A percentile compares a stretch with the other conserved stretches of the same genome.
Conservation (phyloP, 192 early-diverging fungal genomes). For the Phycomyces blakesleeanus region DNA sequence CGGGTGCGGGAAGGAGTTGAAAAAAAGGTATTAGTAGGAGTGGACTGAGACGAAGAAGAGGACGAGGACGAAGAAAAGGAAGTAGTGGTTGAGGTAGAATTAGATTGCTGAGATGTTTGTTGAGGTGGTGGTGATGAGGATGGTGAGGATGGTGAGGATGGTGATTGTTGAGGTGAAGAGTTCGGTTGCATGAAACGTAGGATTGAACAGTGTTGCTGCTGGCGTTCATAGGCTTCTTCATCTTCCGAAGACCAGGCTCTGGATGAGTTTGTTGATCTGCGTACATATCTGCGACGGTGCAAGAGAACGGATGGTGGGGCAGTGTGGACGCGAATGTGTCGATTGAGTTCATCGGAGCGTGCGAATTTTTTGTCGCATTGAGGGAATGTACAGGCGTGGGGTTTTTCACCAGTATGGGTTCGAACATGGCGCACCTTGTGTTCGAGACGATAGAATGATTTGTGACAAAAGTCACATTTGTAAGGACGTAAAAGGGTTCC, state of each 20-base stretch:
- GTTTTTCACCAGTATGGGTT: slow-evolving; percentile 82
- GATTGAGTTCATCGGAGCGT: slow-evolving; percentile 70
- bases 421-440: slow-evolving; percentile 82
- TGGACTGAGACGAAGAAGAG: too few relatives aligned
- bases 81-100: not conserved
- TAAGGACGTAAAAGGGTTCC: slow-evolving; percentile 46
- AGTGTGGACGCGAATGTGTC: slow-evolving; percentile 46
- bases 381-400: slow-evolving; percentile 67
- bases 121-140: too few relatives aligned
- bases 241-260: slow-evolving; percentile 19
- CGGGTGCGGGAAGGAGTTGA: slow-evolving; percentile 3
- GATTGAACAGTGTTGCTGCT: slow-evolving; percentile 34
- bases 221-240: slow-evolving; percentile 28
- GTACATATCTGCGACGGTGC: slow-evolving; percentile 21
- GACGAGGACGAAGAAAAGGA: too few relatives aligned
- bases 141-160: too few relatives aligned
- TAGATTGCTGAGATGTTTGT: not conserved
- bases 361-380: slow-evolving; percentile 77
- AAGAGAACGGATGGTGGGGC: slow-evolving; percentile 35
- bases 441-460: slow-evolving; percentile 74
- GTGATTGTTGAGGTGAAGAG: too few relatives aligned
- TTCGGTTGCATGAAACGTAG: slow-evolving; percentile 30
- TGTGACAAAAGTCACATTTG: slow-evolving; percentile 55
- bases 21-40: too few relatives aligned
- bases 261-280: slow-evolving; percentile 15